Evolutionary conservation across 805 yeast species (phyloP).

Genomic region (Lachancea waltii): DNA sequence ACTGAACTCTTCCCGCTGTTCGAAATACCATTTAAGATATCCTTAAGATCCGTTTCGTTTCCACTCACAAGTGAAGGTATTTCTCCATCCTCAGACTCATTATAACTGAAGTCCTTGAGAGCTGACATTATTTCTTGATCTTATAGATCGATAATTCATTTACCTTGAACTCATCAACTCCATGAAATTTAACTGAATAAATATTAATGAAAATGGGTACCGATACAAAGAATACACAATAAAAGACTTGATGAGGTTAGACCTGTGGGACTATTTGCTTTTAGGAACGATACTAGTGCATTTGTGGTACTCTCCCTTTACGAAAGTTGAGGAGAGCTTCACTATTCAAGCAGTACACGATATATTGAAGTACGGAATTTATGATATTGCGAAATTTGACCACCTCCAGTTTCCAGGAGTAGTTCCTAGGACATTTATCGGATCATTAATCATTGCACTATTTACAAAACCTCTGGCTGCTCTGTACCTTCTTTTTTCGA

Average conservation of each 20-base stretch:
- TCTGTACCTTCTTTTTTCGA: slow-evolving; percentile 10
- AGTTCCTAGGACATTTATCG: slow-evolving; percentile 81
- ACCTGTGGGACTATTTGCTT: slow-evolving; percentile 27
- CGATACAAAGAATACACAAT: neutral
- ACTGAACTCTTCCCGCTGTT: slow-evolving; percentile 27
- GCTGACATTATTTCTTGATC: slow-evolving; percentile 21
- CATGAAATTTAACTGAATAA: no score
- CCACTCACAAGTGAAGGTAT: slow-evolving; percentile 30
- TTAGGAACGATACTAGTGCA: slow-evolving; percentile 44
- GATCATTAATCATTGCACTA: slow-evolving; percentile 50
- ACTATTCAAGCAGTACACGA: slow-evolving; percentile 87
- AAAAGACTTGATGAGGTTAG: neutral
- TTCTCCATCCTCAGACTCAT: slow-evolving; percentile 31
- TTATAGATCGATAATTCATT: no score
- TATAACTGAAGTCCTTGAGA: slow-evolving; percentile 26
- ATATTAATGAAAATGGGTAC: no score
- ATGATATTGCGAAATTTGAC: slow-evolving; percentile 47
- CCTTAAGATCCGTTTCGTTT: slow-evolving; percentile 22
- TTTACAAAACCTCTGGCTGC: slow-evolving; percentile 36
- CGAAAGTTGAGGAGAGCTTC: slow-evolving; percentile 94
- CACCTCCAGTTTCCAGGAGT: slow-evolving; percentile 80
- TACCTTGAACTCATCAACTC: no score
- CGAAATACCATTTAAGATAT: slow-evolving; percentile 19
- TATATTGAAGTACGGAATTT: slow-evolving; percentile 54
- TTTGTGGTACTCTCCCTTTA: slow-evolving; percentile 60